These are phyloP conservation scores for sunflower (Helianthus annuus) DNA, from an alignment of 129 eudicot species.

Conservation along the genomic window HanXRQr2.0-SUNRISE NC_035437.2:10666922-10667421, in stretches of 20 bases:
- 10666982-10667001: slow-evolving; percentile 57
- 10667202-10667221: slow-evolving; percentile 80
- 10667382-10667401: neutral
- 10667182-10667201: slow-evolving; percentile 87
- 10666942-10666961: slow-evolving; percentile 54
- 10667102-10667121: slow-evolving; percentile 53
- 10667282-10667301: neutral
- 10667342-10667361: slow-evolving; percentile 1
- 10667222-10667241: slow-evolving; percentile 87
- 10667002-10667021: slow-evolving; percentile 63
- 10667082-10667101: slow-evolving; percentile 59
- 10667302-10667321: neutral
- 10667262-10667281: slow-evolving; percentile 11
- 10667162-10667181: slow-evolving; percentile 70
- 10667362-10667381: neutral
- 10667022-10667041: slow-evolving; percentile 60
- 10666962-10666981: slow-evolving; percentile 56
- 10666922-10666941: slow-evolving; percentile 53
- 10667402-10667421: neutral
- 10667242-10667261: slow-evolving; percentile 12
- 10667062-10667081: slow-evolving; percentile 52
- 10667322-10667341: neutral
- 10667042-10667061: slow-evolving; percentile 58
- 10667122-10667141: slow-evolving; percentile 77
- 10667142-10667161: slow-evolving; percentile 71